phyloP scores from a whole-genome alignment of 2,329 filamentous ascomycete species.

The Aspergillus sojae region DNA sequence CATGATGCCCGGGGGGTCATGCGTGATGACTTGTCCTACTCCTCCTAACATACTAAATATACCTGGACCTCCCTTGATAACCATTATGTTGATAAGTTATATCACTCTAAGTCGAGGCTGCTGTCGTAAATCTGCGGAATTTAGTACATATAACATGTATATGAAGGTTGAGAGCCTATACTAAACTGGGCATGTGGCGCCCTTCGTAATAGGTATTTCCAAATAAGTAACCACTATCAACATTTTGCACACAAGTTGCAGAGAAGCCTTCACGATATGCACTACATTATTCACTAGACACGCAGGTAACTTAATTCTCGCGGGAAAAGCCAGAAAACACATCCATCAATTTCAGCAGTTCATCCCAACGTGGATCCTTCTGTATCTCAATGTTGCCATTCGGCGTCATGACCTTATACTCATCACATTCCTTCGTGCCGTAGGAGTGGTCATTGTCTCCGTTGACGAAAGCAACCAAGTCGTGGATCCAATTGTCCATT shows the following conservation, averaged over 20 bases:
- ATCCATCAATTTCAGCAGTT: conserved; percentile 21
- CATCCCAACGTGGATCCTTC: conserved; percentile 39
- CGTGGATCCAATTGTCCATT: conserved; percentile 44
- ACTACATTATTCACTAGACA: too few relatives aligned
- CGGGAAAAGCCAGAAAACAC: conserved; percentile 16
- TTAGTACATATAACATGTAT: neutral
- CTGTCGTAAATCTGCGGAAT: too few relatives aligned
- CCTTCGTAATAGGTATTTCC: neutral
- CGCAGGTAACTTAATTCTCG: neutral
- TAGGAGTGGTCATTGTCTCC: conserved; percentile 32
- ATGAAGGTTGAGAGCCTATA: neutral
- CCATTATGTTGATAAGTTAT: too few relatives aligned
- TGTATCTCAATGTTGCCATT: conserved; percentile 37
- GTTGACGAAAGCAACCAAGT: conserved; percentile 44
- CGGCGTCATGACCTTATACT: conserved; percentile 41
- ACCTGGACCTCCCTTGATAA: too few relatives aligned
- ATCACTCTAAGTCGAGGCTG: too few relatives aligned
- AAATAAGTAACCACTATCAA: neutral
- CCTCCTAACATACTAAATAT: too few relatives aligned
- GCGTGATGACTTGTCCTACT: too few relatives aligned
- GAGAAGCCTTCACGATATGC: too few relatives aligned
- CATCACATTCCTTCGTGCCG: conserved; percentile 37
- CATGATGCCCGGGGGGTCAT: too few relatives aligned
- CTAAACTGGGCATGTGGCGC: too few relatives aligned
- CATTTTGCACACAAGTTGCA: neutral